phyloP scores from a whole-genome alignment of 2,329 filamentous ascomycete species.

The Diplodia sapinea region DNA sequence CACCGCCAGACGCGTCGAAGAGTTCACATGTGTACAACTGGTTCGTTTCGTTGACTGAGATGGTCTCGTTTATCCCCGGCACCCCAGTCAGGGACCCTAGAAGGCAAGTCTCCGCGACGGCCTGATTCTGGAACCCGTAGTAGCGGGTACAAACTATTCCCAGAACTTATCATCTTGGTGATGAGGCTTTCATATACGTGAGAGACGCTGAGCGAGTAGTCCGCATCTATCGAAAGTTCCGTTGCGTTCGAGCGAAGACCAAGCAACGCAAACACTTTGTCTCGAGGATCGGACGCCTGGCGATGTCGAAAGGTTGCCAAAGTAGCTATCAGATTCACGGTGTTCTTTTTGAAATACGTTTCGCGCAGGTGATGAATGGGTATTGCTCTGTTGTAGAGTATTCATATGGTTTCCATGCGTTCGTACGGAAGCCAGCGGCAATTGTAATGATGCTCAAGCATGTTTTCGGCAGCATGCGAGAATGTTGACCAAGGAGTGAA shows the following conservation, averaged over 20 bases:
- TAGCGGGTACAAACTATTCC: neutral
- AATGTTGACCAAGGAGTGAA: too few species aligned
- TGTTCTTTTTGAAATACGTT: too few species aligned
- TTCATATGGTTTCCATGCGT: too few species aligned
- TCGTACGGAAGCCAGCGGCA: too few species aligned
- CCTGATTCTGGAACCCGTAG: neutral
- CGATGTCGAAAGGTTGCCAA: neutral
- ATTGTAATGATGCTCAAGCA: neutral
- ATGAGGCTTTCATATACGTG: neutral
- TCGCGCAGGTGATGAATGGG: too few species aligned
- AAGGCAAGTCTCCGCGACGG: neutral
- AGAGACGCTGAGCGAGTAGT: neutral
- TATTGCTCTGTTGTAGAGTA: too few species aligned
- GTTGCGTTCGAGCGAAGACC: neutral
- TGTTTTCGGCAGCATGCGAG: too few species aligned
- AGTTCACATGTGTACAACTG: fast-evolving
- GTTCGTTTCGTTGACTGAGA: neutral
- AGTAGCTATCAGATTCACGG: too few species aligned
- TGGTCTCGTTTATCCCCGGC: neutral
- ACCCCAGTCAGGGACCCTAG: neutral
- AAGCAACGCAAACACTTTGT: neutral
- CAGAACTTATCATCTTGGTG: too few species aligned
- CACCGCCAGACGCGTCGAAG: neutral
- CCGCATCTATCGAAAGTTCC: neutral
- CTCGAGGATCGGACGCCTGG: neutral